A percentile compares a stretch with the other conserved stretches of the same genome.
phyloP scores from a whole-genome alignment of 2,329 filamentous ascomycete species.

The Xylaria sp. region DNA sequence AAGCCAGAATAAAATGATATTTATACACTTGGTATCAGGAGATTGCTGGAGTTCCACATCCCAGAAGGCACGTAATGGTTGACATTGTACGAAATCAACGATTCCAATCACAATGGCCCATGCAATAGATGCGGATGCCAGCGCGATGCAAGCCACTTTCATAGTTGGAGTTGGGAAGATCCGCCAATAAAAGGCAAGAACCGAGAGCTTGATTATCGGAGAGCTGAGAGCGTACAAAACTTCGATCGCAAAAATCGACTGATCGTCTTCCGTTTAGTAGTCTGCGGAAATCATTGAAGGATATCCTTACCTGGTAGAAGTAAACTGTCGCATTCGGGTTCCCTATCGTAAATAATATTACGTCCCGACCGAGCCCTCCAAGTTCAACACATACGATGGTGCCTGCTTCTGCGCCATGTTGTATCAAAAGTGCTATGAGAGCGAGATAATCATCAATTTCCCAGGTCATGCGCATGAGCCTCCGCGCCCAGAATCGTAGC shows the following conservation, averaged over 20 bases:
- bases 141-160: neutral
- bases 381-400: neutral
- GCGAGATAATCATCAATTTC: neutral
- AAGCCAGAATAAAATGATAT: slow-evolving; percentile 29
- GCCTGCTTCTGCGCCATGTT: neutral
- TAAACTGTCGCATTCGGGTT: neutral
- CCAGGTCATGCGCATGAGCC: neutral
- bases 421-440: neutral
- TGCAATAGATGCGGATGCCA: slow-evolving; percentile 3
- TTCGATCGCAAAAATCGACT: neutral
- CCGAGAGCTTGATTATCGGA: slow-evolving; percentile 27
- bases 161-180: slow-evolving; percentile 32
- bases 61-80: slow-evolving; percentile 35
- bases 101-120: slow-evolving; percentile 32
- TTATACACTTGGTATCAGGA: slow-evolving; percentile 24
- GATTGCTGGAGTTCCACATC: slow-evolving; percentile 23
- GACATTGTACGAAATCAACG: slow-evolving; percentile 32
- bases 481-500: neutral
- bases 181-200: slow-evolving; percentile 28
- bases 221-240: slow-evolving; percentile 12
- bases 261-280: no score
- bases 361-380: neutral
- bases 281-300: no score
- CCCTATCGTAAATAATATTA: neutral
- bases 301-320: neutral